These are phyloP conservation scores for Dionaea muscipula DNA, from an alignment of 179 eudicot species.

Conservation along the genomic window DNA sequence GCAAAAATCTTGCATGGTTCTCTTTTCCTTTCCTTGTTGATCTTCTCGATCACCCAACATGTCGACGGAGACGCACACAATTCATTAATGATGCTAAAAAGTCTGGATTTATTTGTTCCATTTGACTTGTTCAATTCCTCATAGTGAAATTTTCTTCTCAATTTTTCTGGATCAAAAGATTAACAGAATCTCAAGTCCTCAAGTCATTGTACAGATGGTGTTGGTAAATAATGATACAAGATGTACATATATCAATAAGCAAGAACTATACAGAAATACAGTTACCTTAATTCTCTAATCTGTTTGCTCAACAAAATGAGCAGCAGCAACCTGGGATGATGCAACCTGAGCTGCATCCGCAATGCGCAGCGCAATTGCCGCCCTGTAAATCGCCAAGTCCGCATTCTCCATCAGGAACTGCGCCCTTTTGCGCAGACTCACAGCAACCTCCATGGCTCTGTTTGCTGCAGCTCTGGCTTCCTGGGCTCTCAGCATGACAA, in stretches of 20 bases:
- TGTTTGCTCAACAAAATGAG: slow-evolving; percentile 17
- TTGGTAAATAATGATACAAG: slow-evolving; percentile 18
- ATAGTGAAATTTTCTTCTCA: no score
- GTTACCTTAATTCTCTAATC: slow-evolving; percentile 13
- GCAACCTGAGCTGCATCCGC: slow-evolving; percentile 48
- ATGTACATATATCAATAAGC: slow-evolving; percentile 21
- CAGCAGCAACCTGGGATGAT: slow-evolving; percentile 17
- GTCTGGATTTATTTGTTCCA: no score
- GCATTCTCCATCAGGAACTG: slow-evolving; percentile 74
- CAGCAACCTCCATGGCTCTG: slow-evolving; percentile 38
- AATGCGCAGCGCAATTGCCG: slow-evolving; percentile 63
- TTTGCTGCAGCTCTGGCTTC: slow-evolving; percentile 53
- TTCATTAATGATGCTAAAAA: no score
- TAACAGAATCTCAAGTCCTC: no score
- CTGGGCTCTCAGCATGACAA: slow-evolving; percentile 23
- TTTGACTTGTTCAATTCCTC: no score
- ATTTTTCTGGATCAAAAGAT: no score
- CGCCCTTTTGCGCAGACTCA: slow-evolving; percentile 54
- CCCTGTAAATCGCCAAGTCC: slow-evolving; percentile 62
- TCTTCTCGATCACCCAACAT: no score
- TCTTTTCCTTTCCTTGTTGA: no score
- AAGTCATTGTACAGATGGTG: slow-evolving; percentile 5
- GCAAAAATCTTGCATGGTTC: no score
- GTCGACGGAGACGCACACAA: no score
- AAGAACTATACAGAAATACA: slow-evolving; percentile 32